Base-by-base conservation (phyloP, 768 basidiomycete genomes). In the Naganishia randhawae region DNA sequence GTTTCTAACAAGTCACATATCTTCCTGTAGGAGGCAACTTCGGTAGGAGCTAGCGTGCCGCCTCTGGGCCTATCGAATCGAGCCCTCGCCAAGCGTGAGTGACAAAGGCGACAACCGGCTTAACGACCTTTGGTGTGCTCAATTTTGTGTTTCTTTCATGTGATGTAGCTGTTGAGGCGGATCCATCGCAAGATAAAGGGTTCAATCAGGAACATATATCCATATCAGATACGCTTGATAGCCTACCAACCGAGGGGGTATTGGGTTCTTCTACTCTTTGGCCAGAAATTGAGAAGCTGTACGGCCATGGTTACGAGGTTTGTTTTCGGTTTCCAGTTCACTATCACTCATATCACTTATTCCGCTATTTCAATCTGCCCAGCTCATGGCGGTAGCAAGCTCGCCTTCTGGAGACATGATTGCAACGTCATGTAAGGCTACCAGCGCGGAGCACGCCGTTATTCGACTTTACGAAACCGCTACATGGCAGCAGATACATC, bases 291-390 rank as follows among this genome's bases (percentile, higher is more conserved):
- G 96, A 98, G 74, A 99, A 99, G 78, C 83, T 99, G 0, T 99
- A 96, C 77, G 96, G 95, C 5, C 96, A 98, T 79, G 93, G 95
- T 48, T 98, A 97, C 74, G 96, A 99, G 85, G 92, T 89, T 69
- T 62, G 81, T 45, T 7, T 17, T 22, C 39, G 39, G 17, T 16
- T 33, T 22, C 37, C 22, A 16, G 17, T 16, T 29, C 32, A 16
- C 17, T 9, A 17, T 17, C 50, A 10, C 35, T 25, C 39, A 13
- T 5, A 42, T n/a, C 2, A 33, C 41, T 50, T 25, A 63, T 8
- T n/a, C 45, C n/a, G 51, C 48, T 8, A 42, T 48, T 33, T 31
- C 25, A 8, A n/a, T 17, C 52, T 6, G 22, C n/a, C 3, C 68
- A 95, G 91, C 89, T 90, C 9, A 89, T 94, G 53, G 85, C 89